These are phyloP conservation scores for Trichocladium antarcticum DNA, from an alignment of 495 filamentous ascomycete species.

Conservation along the genomic window DNA sequence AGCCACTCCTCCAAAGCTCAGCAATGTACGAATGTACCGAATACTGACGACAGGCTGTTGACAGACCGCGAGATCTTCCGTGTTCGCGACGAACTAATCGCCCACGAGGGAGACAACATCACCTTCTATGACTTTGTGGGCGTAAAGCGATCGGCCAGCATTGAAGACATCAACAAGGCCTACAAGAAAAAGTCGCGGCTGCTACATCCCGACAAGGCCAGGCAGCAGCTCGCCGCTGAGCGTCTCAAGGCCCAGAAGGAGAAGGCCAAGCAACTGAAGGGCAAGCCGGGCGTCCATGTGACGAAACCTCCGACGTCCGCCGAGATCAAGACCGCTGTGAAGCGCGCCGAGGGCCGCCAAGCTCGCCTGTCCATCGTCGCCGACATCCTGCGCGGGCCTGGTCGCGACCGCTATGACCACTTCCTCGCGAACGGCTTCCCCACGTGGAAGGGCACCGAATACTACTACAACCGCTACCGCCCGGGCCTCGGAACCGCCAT, in stretches of 20 bases:
- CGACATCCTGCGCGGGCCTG: conserved; percentile 68
- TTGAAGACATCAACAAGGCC: conserved; percentile 86
- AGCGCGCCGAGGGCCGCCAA: conserved; percentile 68
- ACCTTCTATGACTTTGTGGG: conserved; percentile 96
- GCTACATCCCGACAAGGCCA: conserved; percentile 92
- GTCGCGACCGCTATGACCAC: conserved; percentile 83
- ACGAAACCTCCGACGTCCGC: conserved; percentile 56
- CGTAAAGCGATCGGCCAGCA: conserved; percentile 54
- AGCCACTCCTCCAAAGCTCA: neutral
- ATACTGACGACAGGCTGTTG: neutral
- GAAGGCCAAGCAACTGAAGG: conserved; percentile 42
- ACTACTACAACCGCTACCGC: conserved; percentile 90
- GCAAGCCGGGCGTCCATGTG: conserved; percentile 52
- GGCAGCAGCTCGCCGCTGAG: conserved; percentile 66
- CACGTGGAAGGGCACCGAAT: conserved; percentile 90
- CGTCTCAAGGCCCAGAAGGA: conserved; percentile 48
- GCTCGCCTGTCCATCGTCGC: conserved; percentile 71
- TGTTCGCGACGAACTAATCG: conserved; percentile 70
- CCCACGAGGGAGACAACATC: conserved; percentile 63
- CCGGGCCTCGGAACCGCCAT: conserved; percentile 81
- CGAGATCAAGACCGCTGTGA: conserved; percentile 62
- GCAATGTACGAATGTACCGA: too few species aligned
- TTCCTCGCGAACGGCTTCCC: conserved; percentile 93
- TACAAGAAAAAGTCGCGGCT: conserved; percentile 74
- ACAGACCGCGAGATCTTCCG: conserved; percentile 96